These are phyloP conservation scores for Heliamphora exappendiculata DNA, from an alignment of 148 eudicot species.

Conservation along the genomic window DNA sequence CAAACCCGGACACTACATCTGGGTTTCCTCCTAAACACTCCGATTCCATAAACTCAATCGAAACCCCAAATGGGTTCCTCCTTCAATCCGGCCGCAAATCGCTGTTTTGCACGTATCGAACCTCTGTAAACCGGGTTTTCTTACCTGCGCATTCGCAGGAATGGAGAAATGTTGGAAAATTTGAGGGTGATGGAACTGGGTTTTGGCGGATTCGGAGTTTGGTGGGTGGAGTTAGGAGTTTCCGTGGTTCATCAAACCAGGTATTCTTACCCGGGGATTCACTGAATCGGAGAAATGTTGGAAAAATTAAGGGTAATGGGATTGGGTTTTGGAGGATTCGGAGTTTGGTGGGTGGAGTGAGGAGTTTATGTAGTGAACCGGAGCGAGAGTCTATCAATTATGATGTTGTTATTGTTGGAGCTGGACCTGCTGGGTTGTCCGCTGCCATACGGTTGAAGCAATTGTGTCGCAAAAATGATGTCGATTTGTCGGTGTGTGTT, in stretches of 20 bases:
- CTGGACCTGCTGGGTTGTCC: slow-evolving; percentile 92
- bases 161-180: neutral
- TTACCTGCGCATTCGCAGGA: neutral
- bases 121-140: neutral
- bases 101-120: neutral
- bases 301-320: slow-evolving; percentile 1
- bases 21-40: neutral
- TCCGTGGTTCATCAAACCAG: neutral
- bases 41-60: neutral
- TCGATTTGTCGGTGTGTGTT: slow-evolving; percentile 82
- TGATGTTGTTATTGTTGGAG: slow-evolving; percentile 91
- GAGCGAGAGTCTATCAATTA: slow-evolving; percentile 63
- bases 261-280: neutral
- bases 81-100: neutral
- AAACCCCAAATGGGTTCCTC: neutral
- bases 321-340: slow-evolving; percentile 21
- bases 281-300: neutral
- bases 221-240: neutral
- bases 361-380: slow-evolving; percentile 26
- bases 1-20: neutral
- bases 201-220: slow-evolving; percentile 11
- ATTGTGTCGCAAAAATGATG: slow-evolving; percentile 51
- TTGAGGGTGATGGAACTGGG: slow-evolving; percentile 16
- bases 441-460: slow-evolving; percentile 90
- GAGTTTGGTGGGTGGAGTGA: slow-evolving; percentile 1